A percentile compares a stretch with the other conserved stretches of the same genome.
Evolutionary conservation across 305 asterid species (phyloP).

Genomic region (Fraxinus baroniana): DNA sequence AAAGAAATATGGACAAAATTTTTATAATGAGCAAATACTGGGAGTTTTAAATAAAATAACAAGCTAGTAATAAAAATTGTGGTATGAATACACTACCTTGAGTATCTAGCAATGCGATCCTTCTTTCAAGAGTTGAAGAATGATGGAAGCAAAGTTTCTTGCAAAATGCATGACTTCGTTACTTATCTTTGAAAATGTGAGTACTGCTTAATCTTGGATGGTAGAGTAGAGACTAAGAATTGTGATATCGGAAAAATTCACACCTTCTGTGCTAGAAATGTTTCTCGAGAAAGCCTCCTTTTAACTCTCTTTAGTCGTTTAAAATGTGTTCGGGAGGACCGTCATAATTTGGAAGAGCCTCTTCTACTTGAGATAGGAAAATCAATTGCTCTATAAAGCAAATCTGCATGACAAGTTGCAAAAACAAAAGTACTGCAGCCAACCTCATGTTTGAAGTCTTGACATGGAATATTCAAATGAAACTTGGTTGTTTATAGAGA

Average conservation of each 20-base stretch:
- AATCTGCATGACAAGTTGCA: conserved; percentile 7
- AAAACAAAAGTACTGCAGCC: neutral
- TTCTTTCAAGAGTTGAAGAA: neutral
- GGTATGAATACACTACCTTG: neutral
- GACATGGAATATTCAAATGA: neutral
- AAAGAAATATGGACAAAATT: no score
- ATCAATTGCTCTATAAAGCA: neutral
- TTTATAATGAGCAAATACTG: no score
- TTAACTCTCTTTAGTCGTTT: neutral
- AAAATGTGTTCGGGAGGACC: neutral
- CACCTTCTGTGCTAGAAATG: neutral
- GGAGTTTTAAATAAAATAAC: no score
- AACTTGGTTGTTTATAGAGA: conserved; percentile 3
- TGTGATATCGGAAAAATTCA: neutral
- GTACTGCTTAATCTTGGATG: neutral
- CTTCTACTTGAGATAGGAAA: conserved; percentile 20
- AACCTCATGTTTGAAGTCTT: conserved; percentile 1
- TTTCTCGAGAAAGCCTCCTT: neutral
- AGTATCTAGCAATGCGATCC: neutral
- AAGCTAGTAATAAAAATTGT: no score
- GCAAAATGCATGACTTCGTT: conserved; percentile 22
- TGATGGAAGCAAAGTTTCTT: neutral
- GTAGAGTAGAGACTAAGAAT: neutral
- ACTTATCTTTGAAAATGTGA: neutral
- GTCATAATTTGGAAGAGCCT: neutral